Evolutionary conservation across 2,329 filamentous ascomycete genomes (phyloP).

Genomic region (Aspergillus versicolor): DNA sequence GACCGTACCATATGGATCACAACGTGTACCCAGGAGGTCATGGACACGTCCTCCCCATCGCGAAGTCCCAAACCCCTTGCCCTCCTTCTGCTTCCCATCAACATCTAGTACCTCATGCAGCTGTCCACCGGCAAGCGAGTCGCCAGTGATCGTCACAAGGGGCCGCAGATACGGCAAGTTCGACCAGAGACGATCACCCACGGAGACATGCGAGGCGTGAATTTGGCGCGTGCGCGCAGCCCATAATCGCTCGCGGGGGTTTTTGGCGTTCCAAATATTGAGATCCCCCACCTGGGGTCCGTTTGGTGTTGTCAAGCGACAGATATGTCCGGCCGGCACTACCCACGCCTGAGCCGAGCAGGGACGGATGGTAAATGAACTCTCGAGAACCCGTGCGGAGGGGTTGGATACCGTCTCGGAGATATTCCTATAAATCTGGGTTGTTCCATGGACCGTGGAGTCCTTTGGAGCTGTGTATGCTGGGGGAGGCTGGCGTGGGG

Average conservation of each 20-base stretch:
- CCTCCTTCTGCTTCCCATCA: conserved; percentile 32
- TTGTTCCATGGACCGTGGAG: conserved; percentile 37
- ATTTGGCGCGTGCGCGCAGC: conserved; percentile 75
- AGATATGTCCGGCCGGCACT: conserved; percentile 66
- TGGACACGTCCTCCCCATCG: conserved; percentile 67
- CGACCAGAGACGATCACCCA: conserved; percentile 74
- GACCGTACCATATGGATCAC: conserved; percentile 65
- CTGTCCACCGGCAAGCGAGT: conserved; percentile 56
- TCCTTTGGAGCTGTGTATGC: conserved; percentile 39
- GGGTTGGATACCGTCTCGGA: conserved; percentile 33
- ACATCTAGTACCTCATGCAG: conserved; percentile 36
- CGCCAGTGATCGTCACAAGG: conserved; percentile 67
- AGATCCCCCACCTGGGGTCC: conserved; percentile 81
- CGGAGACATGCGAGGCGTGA: conserved; percentile 71
- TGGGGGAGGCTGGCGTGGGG: conserved; percentile 34
- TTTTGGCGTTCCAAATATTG: conserved; percentile 76
- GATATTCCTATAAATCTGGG: conserved; percentile 37
- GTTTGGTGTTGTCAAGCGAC: conserved; percentile 71
- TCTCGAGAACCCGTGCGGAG: conserved; percentile 30
- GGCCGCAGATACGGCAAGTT: conserved; percentile 75
- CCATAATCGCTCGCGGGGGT: conserved; percentile 81
- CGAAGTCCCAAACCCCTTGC: conserved; percentile 36
- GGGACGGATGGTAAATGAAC: conserved; percentile 65
- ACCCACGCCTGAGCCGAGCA: conserved; percentile 73
- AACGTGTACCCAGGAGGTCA: conserved; percentile 78